Base-by-base conservation (phyloP, 1,284 basidiomycete genomes). In the Exobasidium rhododendri region DNA sequence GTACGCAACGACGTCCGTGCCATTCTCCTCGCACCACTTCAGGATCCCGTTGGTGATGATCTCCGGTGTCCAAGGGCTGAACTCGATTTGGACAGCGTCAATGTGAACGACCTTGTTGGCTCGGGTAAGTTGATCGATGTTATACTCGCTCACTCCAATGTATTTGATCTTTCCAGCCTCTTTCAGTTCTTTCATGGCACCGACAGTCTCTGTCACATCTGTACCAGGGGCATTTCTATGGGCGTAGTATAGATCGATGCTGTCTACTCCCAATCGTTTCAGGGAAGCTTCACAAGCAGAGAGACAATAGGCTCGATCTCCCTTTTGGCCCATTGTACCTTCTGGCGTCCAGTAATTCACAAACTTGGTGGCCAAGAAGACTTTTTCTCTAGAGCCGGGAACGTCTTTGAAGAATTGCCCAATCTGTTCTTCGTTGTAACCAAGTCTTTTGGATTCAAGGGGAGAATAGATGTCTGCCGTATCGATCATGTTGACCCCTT, bases 161-260 rank as follows among this genome's bases (percentile, higher is more conserved):
- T 89, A 88, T 82, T 85, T 88, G 3, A 82, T 85, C 57, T 88
- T 78, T 17, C 87, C 87, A 49, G 83, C 83, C 64, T 89, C 88
- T 55, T 87, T 86, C 57, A 91, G 84, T 68, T 84, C 83, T 78
- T 92, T 90, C 84, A 91, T 84, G 17, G 29, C 57, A 24, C 43
- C 26, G 17, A 51, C 57, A 31, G 46, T 46, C 6, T 85, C 88
- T 40, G 78, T 72, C 86, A 88, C 91, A 10, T 68, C 63, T 6
- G n/a, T 26, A 20, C 28, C 24, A 20, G 47, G 47, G 4, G 17
- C 52, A 44, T 20, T 17, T 26, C 82, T 74, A 63, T 83, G 81
- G 7, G 80, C 68, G 64, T 83, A 83, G 72, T 80, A 82, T 24
- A 82, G 68, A 63, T 82, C 81, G 26, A 82, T 69, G 30, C 66